Evolutionary conservation across 306 rosid genomes (phyloP), one percentile per base, ranked within the genome.

Genomic region (Nissolia schottii): DNA sequence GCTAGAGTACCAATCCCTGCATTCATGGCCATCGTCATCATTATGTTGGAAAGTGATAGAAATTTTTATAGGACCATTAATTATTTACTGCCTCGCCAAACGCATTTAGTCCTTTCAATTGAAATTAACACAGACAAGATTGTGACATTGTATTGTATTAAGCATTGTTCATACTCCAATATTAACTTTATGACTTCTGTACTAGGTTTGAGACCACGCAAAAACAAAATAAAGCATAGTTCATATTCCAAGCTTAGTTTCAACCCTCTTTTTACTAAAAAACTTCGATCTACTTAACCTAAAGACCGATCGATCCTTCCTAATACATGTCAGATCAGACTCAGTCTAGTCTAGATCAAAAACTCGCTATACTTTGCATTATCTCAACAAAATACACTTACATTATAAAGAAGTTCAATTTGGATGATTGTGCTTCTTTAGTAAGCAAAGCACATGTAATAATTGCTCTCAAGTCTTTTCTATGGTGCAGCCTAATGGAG

Each of bases 11-110:
- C 23, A 1, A 29, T 11, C 73, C 61, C 75, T 45, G 18, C 74
- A 58, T 80, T 55, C 18, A 19, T 2, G 66, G 77, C 80, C 78
- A 54, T 77, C 48, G 64, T 12, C 20, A 43, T 67, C 72, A 60
- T 27, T 27, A 50, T 60, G 28, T 27, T 19, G 22, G 87, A 77
- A 68, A 77, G 86, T 46, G 65, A 79, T 19, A 54, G 51, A 71
- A 60, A 19, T 64, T 70, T 70, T 58, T 28, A 18, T 29, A 13
- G 51, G 12, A 45, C 72, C 76, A 28, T 23, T n/a, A n/a, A n/a
- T n/a, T n/a, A n/a, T n/a, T 62, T 37, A 7, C 28, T 50, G 38
- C 37, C 38, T 45, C 15, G 55, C 60, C 32, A 51, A 35, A 35
- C 35, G 69, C 29, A 18, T 27, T 5, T 3, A 32, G 22, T 63